These are phyloP conservation scores for Psidium friedrichsthalianum DNA, from an alignment of 345 rosid genomes.

Conservation along the genomic window DNA sequence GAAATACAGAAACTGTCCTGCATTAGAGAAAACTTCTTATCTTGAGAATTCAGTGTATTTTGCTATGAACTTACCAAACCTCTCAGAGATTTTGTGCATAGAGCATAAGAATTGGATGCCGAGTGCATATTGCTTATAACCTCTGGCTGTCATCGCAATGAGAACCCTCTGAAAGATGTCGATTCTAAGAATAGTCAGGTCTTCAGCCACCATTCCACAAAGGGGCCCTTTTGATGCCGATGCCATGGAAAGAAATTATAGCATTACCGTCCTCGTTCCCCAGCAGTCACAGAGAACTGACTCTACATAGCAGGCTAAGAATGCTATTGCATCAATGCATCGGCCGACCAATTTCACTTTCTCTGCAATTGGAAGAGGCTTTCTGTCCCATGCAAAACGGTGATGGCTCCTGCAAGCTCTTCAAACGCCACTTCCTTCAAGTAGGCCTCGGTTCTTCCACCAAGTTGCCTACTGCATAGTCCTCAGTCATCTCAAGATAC, in stretches of 20 bases:
- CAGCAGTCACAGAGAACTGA: conserved; percentile 31
- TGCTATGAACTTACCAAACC: conserved; percentile 67
- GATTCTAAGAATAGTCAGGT: conserved; percentile 60
- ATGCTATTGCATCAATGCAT: conserved; percentile 75
- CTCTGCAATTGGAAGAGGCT: conserved; percentile 52
- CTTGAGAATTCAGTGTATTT: not conserved
- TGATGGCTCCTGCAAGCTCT: conserved; percentile 57
- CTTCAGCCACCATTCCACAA: conserved; percentile 97
- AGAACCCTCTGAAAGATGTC: conserved; percentile 75
- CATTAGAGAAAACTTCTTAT: not conserved
- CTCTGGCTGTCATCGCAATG: conserved; percentile 77
- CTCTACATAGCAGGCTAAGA: conserved; percentile 66
- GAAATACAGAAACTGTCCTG: not conserved
- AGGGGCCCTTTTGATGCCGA: conserved; percentile 26
- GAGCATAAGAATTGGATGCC: conserved; percentile 93
- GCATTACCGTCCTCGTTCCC: conserved; percentile 27
- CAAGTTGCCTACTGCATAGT: conserved; percentile 59
- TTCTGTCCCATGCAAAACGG: conserved; percentile 51
- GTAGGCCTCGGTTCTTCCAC: conserved; percentile 65
- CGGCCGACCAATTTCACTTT: conserved; percentile 64
- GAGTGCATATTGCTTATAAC: conserved; percentile 72
- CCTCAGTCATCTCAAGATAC: conserved; percentile 87
- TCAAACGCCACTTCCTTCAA: conserved; percentile 67
- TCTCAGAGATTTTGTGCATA: conserved; percentile 85
- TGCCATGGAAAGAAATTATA: conserved; percentile 10